Evolutionary conservation across 768 basidiomycete genomes (phyloP), one percentile per base, ranked within the genome.

Genomic region (Suillus occidentalis): DNA sequence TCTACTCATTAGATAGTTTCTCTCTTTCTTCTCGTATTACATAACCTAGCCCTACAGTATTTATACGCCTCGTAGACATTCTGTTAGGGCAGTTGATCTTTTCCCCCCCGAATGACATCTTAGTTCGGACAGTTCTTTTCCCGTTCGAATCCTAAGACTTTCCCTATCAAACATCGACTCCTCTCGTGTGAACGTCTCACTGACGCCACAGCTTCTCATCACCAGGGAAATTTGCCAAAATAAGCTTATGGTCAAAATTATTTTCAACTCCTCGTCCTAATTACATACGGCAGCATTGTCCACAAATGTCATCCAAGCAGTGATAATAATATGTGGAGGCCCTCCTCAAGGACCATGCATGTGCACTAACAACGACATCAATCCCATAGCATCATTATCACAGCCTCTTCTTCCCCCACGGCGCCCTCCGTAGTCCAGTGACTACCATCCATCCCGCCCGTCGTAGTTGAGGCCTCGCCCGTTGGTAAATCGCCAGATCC

Each of bases 361-460:
- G 39, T 22, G n/a, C 28, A 52, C 6, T 59, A 28, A 36, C 20
- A 63, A 47, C 40, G 31, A 39, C 55, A 34, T 49, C 34, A 45
- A 28, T 60, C 65, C 40, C 61, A 65, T 62, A 68, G 36, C 75
- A 68, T 73, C 66, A 66, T 65, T 43, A 70, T 68, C 57, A 70
- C 71, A 34, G 39, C 65, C 13, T 69, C 69, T 64, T 74, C 71
- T 60, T 76, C 72, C 13, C 65, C 66, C 58, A 39, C 36, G 12
- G 25, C 20, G 40, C 39, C 64, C 13, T 49, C 42, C 22, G 37
- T 28, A 31, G 20, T n/a, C 57, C 4, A 42, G 60, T 43, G 40
- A 22, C 28, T n/a, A 45, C 40, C 14, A 42, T n/a, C 56, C 61
- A 49, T 64, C 28, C 58, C 58, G n/a, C 61, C 62, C 28, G n/a